A percentile compares a stretch with the other conserved stretches of the same genome.
Evolutionary conservation across 306 rosid species (phyloP).

Genomic region (Citrullus amarus): DNA sequence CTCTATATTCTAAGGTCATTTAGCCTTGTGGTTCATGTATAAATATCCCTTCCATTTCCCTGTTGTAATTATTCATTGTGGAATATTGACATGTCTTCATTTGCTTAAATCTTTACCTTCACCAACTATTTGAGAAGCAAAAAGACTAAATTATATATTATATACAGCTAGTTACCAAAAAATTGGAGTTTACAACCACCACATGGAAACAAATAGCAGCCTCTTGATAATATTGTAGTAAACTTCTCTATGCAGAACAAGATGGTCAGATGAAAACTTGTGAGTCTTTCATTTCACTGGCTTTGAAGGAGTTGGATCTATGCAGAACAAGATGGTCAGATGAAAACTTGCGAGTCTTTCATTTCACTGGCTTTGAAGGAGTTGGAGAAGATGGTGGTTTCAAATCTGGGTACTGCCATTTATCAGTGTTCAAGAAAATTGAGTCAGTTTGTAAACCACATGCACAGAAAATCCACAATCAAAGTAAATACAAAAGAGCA

Average conservation of each 20-base stretch:
- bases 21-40: background rate
- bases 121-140: background rate
- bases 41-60: background rate
- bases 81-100: background rate
- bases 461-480: background rate
- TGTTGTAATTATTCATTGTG: background rate
- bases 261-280: background rate
- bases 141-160: background rate
- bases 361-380: conserved; percentile 49
- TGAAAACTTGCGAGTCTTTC: background rate
- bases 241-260: background rate
- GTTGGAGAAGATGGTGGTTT: conserved; percentile 76
- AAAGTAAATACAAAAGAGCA: background rate
- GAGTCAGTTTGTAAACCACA: background rate
- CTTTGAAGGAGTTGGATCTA: no score
- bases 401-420: conserved; percentile 61
- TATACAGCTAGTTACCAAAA: background rate
- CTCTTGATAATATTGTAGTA: background rate
- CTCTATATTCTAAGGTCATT: background rate
- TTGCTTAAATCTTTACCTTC: background rate
- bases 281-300: conserved; percentile 21
- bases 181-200: background rate
- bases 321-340: background rate
- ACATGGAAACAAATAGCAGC: background rate
- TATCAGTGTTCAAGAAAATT: background rate